Evolutionary conservation across 495 filamentous ascomycete species (phyloP).

Genomic region (Filosporella fistucella): DNA sequence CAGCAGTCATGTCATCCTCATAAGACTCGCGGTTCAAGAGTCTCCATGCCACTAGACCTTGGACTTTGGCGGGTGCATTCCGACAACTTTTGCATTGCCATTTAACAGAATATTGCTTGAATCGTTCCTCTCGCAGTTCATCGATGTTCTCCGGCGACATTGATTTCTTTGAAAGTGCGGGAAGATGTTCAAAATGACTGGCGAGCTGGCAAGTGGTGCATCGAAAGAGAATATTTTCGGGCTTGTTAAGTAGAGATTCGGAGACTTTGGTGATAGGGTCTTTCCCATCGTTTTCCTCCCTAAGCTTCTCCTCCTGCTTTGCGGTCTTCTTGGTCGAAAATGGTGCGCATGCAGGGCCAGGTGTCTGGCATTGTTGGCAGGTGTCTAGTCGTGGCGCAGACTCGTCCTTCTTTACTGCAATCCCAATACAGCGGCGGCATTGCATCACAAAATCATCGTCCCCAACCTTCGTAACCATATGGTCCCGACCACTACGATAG

Average conservation of each 20-base stretch:
- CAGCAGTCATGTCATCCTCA: conserved; percentile 35
- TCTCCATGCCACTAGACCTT: conserved; percentile 81
- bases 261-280: conserved; percentile 69
- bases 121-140: conserved; percentile 41
- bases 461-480: conserved; percentile 88
- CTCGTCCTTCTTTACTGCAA: conserved; percentile 59
- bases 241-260: conserved; percentile 63
- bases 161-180: conserved; percentile 31
- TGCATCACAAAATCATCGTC: conserved; percentile 79
- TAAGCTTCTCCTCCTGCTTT: conserved; percentile 75
- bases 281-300: conserved; percentile 68
- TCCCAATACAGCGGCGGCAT: conserved; percentile 77
- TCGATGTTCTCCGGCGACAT: conserved; percentile 33
- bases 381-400: conserved; percentile 61
- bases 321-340: conserved; percentile 66
- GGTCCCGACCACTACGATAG: conserved; percentile 65
- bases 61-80: conserved; percentile 45
- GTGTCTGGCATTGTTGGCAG: conserved; percentile 63
- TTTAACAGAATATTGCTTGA: conserved; percentile 55
- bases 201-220: conserved; percentile 72
- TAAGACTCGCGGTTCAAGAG: conserved; percentile 52
- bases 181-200: conserved; percentile 80
- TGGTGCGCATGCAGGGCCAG: conserved; percentile 58
- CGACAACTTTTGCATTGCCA: conserved; percentile 78
- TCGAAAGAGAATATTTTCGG: conserved; percentile 73